Conservation (phyloP, 805 yeast species). For the Pichia gijzeniarum region DNA sequence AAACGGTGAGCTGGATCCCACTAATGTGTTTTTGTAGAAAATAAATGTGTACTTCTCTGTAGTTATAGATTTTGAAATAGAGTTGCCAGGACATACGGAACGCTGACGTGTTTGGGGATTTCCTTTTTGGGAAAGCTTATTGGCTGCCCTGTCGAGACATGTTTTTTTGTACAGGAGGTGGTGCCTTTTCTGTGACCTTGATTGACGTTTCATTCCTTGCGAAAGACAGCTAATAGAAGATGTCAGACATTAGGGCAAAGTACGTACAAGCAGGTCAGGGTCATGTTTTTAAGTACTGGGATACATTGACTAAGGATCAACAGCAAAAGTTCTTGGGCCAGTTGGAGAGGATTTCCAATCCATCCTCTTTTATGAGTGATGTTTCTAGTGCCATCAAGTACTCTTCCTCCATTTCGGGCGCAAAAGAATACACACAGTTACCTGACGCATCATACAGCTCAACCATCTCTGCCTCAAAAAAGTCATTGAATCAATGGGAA, state of each 20-base stretch:
- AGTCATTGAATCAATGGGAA: conserved; percentile 27
- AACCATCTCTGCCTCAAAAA: conserved; percentile 32
- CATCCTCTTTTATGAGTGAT: conserved; percentile 34
- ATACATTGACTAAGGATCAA: conserved; percentile 31
- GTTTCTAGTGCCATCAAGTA: conserved; percentile 42
- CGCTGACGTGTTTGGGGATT: background rate
- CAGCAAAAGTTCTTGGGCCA: conserved; percentile 35
- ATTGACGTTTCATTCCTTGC: too few species aligned
- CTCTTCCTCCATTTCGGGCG: conserved; percentile 18
- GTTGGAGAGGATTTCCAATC: conserved; percentile 37
- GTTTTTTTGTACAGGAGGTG: too few species aligned
- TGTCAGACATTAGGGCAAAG: conserved; percentile 11
- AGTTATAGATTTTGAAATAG: too few species aligned
- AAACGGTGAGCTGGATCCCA: conserved; percentile 13
- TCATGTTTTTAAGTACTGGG: conserved; percentile 47
- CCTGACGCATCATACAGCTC: conserved; percentile 51
- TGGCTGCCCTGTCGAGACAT: too few species aligned
- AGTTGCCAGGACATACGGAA: too few species aligned
- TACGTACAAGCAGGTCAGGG: conserved; percentile 44
- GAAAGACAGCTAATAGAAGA: background rate
- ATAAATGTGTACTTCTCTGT: too few species aligned
- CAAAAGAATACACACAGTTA: conserved; percentile 38
- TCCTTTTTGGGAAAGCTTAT: background rate
- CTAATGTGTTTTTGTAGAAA: background rate
- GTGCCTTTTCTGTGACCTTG: too few species aligned